Evolutionary conservation across 2,329 filamentous ascomycete genomes (phyloP).

Genomic region (Falciphora oryzae): DNA sequence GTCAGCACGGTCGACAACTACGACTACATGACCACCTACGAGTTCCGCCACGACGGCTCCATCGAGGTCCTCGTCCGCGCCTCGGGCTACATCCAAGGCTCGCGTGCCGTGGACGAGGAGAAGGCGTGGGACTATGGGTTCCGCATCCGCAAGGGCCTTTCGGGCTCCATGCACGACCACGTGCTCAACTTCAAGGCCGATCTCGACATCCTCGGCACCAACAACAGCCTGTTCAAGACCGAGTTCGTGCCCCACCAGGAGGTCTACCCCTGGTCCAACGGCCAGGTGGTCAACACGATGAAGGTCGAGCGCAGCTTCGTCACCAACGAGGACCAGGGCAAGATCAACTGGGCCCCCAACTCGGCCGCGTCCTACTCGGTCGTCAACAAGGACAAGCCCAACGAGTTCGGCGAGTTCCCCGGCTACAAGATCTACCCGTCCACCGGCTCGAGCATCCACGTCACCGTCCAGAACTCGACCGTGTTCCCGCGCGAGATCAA

Average conservation of each 20-base stretch:
- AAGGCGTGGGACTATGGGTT: conserved; percentile 24
- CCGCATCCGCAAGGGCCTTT: conserved; percentile 20
- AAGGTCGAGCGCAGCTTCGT: conserved; percentile 6
- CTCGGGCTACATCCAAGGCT: conserved; percentile 24
- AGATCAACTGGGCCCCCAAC: conserved; percentile 19
- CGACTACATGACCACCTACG: conserved; percentile 26
- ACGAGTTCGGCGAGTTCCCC: conserved; percentile 29
- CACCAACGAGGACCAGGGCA: conserved; percentile 7
- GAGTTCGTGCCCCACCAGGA: conserved; percentile 4
- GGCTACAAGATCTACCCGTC: conserved; percentile 31
- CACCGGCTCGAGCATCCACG: conserved; percentile 16
- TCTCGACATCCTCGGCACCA: conserved; percentile 24
- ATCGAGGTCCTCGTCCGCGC: conserved; percentile 27
- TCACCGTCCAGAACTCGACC: conserved; percentile 9
- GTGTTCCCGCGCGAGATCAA: conserved; percentile 1
- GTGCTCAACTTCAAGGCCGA: conserved; percentile 27
- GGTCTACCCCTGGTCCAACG: conserved; percentile 6
- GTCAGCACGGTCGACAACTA: conserved; percentile 33
- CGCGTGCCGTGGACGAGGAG: conserved; percentile 20
- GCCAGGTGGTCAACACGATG: conserved; percentile 6
- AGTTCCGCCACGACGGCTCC: conserved; percentile 22
- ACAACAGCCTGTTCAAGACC: conserved; percentile 22
- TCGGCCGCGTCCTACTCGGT: conserved; percentile 28
- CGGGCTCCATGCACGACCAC: conserved; percentile 26
- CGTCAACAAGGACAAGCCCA: conserved; percentile 25